Evolutionary conservation across 192 early-diverging fungal genomes (phyloP), one percentile per base, ranked within the genome.

Genomic region (Coemansia sp.): DNA sequence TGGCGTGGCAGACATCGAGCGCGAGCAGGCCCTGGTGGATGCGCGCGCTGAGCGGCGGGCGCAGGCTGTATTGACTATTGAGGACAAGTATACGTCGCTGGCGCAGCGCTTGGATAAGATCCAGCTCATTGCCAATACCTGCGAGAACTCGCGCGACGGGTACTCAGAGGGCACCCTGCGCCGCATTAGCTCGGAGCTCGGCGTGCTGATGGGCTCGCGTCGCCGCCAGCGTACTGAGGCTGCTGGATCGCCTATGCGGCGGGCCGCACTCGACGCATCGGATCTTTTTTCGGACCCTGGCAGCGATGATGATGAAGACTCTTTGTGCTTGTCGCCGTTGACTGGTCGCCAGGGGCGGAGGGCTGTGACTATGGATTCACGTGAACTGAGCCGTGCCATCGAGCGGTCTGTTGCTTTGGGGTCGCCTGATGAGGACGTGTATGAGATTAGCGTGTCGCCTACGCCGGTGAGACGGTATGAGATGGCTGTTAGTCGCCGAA

Each of bases 101-200:
- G 21, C 67, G 23, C 53, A 74, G 66, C 67, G 75, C 26, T 13
- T 83, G 5, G 62, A 74, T 23, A 75, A 75, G 28, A 53, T 77
- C 42, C 62, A 74, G 72, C 66, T 83, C 34, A 83, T 83, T 50
- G 57, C 71, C 37, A 83, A 83, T 46, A 83, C 80, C 0, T 71
- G 67, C 3, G 75, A 76, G 60, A 83, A 83, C 66, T 74, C 80
- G 37, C 74, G 80, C 38, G 75, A 77, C 37, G 80, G 80, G 7
- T 59, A 67, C 14, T 67, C 71, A 1, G 64, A 74, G 13, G 61
- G 71, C 31, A 71, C 71, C 0, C 35, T 83, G 72, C 75, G 80
- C 9, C 61, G 80, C 2, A 66, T 83, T 63, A 83, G 74, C 60
- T 77, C 75, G 5, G 80, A 83, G 58, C 38, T 83, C 0, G 69